Percentiles rank a stretch among this genome's conserved stretches.
phyloP scores from a whole-genome alignment of 768 basidiomycete species.

The Xerocomellus amylosporus region DNA sequence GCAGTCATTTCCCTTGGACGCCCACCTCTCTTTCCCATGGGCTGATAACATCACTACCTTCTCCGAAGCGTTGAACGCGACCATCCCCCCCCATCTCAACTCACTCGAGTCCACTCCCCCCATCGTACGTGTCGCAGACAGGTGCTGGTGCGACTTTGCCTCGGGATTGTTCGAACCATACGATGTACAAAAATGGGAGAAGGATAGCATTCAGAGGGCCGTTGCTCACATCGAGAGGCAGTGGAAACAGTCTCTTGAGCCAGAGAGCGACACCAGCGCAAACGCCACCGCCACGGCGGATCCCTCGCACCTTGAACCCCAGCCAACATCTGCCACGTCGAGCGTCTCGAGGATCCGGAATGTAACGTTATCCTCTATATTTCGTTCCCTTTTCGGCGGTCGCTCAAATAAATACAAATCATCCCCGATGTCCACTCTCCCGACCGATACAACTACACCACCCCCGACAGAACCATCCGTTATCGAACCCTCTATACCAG shows the following conservation, averaged over 20 bases:
- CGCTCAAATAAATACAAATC: slow-evolving; percentile 4
- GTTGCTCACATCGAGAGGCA: slow-evolving; percentile 36
- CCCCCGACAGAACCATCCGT: slow-evolving; percentile 1
- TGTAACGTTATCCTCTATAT: slow-evolving; percentile 21
- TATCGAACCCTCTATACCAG: slow-evolving; percentile 13
- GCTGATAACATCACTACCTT: slow-evolving; percentile 70
- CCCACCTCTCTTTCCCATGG: slow-evolving; percentile 63
- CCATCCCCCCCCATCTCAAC: slow-evolving; percentile 40
- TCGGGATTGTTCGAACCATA: slow-evolving; percentile 71
- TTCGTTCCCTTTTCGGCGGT: slow-evolving; percentile 26
- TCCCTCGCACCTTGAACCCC: slow-evolving; percentile 18
- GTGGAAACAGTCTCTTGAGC: slow-evolving; percentile 29
- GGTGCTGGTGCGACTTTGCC: slow-evolving; percentile 85
- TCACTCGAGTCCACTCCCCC: slow-evolving; percentile 43
- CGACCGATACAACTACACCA: not conserved
- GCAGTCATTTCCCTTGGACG: slow-evolving; percentile 73
- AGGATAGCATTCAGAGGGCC: slow-evolving; percentile 52
- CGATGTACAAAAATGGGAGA: slow-evolving; percentile 75
- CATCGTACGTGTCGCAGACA: slow-evolving; percentile 65
- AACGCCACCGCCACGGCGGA: slow-evolving; percentile 27
- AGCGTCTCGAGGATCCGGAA: slow-evolving; percentile 8
- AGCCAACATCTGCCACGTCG: slow-evolving; percentile 8
- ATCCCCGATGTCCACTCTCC: not conserved
- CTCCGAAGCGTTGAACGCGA: slow-evolving; percentile 57
- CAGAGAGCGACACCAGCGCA: slow-evolving; percentile 15